Percentiles rank a stretch among this genome's conserved stretches.
Conservation (phyloP, 2,329 filamentous ascomycete genomes). For the Eutypa lata region DNA sequence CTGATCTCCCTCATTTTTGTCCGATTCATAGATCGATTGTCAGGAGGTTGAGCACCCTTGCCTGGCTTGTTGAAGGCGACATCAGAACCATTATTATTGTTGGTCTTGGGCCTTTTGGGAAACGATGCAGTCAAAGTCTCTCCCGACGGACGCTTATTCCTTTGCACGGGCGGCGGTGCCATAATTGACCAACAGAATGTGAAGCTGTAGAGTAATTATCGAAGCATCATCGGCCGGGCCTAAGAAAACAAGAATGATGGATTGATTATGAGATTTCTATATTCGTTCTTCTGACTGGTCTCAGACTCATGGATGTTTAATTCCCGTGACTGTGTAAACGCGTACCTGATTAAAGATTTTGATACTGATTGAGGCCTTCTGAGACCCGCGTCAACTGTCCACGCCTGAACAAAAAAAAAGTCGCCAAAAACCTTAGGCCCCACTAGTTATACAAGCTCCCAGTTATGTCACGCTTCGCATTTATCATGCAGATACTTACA, state of each 20-base stretch:
- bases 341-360: too few species aligned
- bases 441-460: too few species aligned
- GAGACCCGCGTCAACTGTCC: too few species aligned
- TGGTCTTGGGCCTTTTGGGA: slow-evolving; percentile 6
- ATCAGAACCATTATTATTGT: neutral
- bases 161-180: neutral
- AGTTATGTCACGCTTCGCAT: too few species aligned
- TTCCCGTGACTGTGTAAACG: too few species aligned
- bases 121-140: slow-evolving; percentile 1
- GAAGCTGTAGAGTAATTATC: neutral
- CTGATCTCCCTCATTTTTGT: slow-evolving; percentile 45
- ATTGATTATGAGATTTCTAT: neutral
- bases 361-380: too few species aligned
- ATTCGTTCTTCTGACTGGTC: neutral
- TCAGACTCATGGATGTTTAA: too few species aligned
- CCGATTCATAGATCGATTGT: slow-evolving; percentile 37
- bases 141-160: slow-evolving; percentile 9
- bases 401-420: too few species aligned
- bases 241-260: neutral
- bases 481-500: too few species aligned
- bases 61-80: slow-evolving; percentile 20
- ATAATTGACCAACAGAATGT: neutral
- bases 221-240: neutral
- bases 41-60: slow-evolving; percentile 20
- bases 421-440: too few species aligned